Evolutionary conservation across 768 basidiomycete species (phyloP).

Genomic region (Leucogyrophana mollusca): DNA sequence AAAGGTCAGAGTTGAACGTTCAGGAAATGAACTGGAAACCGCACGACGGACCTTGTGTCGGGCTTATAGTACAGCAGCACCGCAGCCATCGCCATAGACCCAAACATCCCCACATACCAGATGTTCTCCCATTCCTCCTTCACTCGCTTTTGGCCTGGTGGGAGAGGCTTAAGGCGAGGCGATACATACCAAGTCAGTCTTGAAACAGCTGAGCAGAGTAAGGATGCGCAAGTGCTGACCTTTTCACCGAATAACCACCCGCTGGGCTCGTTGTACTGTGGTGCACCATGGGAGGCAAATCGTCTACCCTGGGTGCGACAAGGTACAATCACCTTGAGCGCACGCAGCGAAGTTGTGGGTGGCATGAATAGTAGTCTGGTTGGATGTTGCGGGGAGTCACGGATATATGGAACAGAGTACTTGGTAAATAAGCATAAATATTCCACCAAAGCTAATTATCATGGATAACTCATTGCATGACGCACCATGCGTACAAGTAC

Average conservation of each 20-base stretch:
- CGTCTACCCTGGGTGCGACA: constrained; percentile 38
- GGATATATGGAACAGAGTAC: background rate
- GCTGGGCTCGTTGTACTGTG: constrained; percentile 85
- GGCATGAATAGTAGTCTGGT: constrained; percentile 34
- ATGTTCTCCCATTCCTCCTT: constrained; percentile 90
- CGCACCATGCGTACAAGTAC: background rate
- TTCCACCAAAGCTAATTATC: constrained; percentile 12
- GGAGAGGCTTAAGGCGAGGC: constrained; percentile 57
- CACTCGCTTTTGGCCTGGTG: constrained; percentile 80
- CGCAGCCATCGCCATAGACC: constrained; percentile 71
- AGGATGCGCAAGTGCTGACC: constrained; percentile 52
- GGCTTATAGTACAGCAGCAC: constrained; percentile 90
- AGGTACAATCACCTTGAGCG: constrained; percentile 8
- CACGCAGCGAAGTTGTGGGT: constrained; percentile 48
- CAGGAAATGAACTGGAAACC: constrained; percentile 3
- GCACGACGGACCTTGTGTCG: constrained; percentile 72
- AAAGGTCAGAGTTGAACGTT: background rate
- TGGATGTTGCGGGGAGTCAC: background rate
- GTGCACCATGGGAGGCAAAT: constrained; percentile 72
- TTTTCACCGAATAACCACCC: constrained; percentile 90
- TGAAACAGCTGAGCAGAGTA: background rate
- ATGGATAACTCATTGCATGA: constrained; percentile 32
- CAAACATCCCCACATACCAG: constrained; percentile 93
- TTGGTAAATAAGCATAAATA: constrained; percentile 25
- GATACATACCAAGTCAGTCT: constrained; percentile 3